Percentiles rank a stretch among this genome's conserved stretches.
phyloP scores from a whole-genome alignment of 2,329 filamentous ascomycete species.

The Exophiala phaeomuriformis region DNA sequence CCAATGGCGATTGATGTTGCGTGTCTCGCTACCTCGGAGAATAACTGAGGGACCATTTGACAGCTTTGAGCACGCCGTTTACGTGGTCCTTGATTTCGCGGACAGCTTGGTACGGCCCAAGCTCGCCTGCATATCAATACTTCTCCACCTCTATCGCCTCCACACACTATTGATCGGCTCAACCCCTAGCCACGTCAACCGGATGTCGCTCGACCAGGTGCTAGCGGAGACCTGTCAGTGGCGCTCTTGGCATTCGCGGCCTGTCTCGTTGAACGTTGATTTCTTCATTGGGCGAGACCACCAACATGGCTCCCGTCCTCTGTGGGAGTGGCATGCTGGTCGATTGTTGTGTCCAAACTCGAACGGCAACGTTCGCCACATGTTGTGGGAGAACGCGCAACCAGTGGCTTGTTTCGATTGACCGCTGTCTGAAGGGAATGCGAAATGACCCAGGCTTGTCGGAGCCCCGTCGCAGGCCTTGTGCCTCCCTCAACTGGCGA shows the following conservation, averaged over 20 bases:
- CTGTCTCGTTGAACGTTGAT: slow-evolving; percentile 1
- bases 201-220: not conserved
- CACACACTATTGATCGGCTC: not conserved
- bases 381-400: not conserved
- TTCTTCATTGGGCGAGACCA: not conserved
- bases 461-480: not conserved
- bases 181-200: not conserved
- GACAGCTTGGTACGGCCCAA: not conserved
- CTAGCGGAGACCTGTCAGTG: slow-evolving; percentile 5
- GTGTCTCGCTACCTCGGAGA: too few relatives aligned
- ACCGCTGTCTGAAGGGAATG: not conserved
- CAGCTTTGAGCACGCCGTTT: not conserved
- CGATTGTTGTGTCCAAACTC: not conserved
- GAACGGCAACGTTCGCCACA: not conserved
- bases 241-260: slow-evolving; percentile 6
- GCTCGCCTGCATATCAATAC: not conserved
- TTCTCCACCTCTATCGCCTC: slow-evolving; percentile 1
- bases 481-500: not conserved
- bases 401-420: not conserved
- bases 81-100: not conserved
- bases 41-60: not conserved
- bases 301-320: not conserved
- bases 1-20: too few relatives aligned
- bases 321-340: not conserved
- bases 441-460: not conserved